These are phyloP conservation scores for Chenopodium album DNA, from an alignment of 148 eudicot species.

Conservation along the genomic window DNA sequence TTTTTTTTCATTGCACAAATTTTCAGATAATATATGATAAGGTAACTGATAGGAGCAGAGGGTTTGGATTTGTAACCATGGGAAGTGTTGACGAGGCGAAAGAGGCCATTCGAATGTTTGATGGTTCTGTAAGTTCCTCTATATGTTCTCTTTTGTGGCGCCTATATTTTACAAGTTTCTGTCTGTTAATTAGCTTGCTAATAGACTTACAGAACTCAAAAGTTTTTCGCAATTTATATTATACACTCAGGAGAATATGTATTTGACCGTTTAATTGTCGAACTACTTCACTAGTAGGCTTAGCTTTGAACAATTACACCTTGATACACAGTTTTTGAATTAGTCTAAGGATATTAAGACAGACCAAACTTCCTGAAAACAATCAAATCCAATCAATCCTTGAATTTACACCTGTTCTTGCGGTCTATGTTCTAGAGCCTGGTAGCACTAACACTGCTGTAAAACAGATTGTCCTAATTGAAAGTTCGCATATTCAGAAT, in stretches of 20 bases:
- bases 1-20: background rate
- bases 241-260: background rate
- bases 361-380: background rate
- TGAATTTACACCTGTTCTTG: background rate
- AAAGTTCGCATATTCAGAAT: background rate
- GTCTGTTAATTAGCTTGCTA: background rate
- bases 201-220: no score
- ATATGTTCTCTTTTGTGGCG: no score
- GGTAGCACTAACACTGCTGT: background rate
- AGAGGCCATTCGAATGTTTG: conserved; percentile 74
- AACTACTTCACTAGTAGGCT: background rate
- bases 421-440: background rate
- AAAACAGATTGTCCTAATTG: background rate
- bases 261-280: background rate
- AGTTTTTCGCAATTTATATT: no score
- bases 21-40: conserved; percentile 78
- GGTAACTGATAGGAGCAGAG: conserved; percentile 88
- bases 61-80: conserved; percentile 92
- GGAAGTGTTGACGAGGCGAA: conserved; percentile 63
- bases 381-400: background rate
- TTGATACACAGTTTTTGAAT: background rate
- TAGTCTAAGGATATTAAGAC: background rate
- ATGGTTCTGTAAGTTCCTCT: conserved; percentile 75
- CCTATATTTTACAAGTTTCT: background rate
- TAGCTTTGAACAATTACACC: background rate